A percentile compares a stretch with the other conserved stretches of the same genome.
Conservation (phyloP, 169 alveolate species). For the Eimeria praecox region DNA sequence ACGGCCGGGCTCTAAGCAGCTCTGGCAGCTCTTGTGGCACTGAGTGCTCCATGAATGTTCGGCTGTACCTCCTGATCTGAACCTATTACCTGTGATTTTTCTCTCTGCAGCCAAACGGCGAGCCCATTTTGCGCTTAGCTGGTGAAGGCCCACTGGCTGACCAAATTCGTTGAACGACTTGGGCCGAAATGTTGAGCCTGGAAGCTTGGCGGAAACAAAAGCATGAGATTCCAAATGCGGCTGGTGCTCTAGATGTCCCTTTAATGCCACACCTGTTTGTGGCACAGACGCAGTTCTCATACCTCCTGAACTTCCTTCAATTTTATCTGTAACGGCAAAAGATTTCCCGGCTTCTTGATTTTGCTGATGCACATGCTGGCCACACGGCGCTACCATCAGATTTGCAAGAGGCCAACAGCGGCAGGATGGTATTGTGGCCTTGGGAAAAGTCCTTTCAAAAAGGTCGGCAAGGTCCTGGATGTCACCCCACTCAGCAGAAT, state of each 20-base stretch:
- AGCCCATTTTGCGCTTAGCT: neutral
- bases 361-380: neutral
- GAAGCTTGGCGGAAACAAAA: neutral
- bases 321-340: neutral
- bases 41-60: neutral
- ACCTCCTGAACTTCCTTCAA: neutral
- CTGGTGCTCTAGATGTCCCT: neutral
- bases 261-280: neutral
- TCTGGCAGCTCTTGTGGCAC: constrained; percentile 59
- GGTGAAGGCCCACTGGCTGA: constrained; percentile 6
- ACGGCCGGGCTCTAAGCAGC: constrained; percentile 62
- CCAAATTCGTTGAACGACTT: neutral
- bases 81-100: neutral
- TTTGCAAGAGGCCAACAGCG: constrained; percentile 35
- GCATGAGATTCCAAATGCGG: neutral
- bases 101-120: constrained; percentile 23
- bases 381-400: constrained; percentile 57
- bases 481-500: neutral
- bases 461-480: neutral
- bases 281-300: neutral
- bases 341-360: neutral
- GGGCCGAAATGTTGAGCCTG: neutral
- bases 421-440: constrained; percentile 28
- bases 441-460: neutral
- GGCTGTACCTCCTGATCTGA: constrained; percentile 12